Evolutionary conservation across 371 early-diverging fungal genomes (phyloP).

Genomic region (Conidiobolus coronatus): DNA sequence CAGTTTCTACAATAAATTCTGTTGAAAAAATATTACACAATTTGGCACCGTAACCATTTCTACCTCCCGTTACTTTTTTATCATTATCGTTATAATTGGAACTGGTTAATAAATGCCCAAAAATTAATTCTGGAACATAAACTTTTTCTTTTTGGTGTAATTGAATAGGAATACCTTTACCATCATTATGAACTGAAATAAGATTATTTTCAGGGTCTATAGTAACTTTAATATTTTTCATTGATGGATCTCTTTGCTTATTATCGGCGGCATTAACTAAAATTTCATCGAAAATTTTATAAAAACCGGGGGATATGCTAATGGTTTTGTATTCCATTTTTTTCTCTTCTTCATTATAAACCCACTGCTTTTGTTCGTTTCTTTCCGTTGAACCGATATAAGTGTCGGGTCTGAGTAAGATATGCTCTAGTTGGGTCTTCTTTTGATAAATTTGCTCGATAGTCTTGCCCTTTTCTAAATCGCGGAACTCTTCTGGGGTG

Average conservation of each 20-base stretch:
- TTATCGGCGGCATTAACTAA: conserved; percentile 95
- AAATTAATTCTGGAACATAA: conserved; percentile 98
- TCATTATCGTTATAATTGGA: conserved; percentile 98
- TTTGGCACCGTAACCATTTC: conserved; percentile 99
- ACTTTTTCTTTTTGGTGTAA: conserved; percentile 85
- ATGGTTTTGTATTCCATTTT: conserved; percentile 44
- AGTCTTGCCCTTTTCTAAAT: conserved; percentile 13
- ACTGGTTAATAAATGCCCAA: conserved; percentile 96
- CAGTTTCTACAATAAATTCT: conserved; percentile 95
- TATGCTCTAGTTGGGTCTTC: conserved; percentile 97
- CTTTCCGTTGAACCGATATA: conserved; percentile 97
- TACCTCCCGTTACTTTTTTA: conserved; percentile 96
- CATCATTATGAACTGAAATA: conserved; percentile 93
- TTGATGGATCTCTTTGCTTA: conserved; percentile 81
- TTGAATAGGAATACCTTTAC: conserved; percentile 93
- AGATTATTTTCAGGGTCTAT: conserved; percentile 61
- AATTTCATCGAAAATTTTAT: conserved; percentile 99
- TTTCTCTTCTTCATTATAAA: conserved; percentile 36
- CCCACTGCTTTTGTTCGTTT: conserved; percentile 70
- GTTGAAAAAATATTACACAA: conserved; percentile 97
- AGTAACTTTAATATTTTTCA: conserved; percentile 81
- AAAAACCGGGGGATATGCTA: conserved; percentile 89
- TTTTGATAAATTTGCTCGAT: conserved; percentile 96
- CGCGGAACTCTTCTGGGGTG: too few species aligned
- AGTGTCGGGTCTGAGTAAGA: conserved; percentile 95